A percentile compares a stretch with the other conserved stretches of the same genome.
phyloP scores from a whole-genome alignment of 1,139 yeast species.

The Entelexis sorbosivorans region DNA sequence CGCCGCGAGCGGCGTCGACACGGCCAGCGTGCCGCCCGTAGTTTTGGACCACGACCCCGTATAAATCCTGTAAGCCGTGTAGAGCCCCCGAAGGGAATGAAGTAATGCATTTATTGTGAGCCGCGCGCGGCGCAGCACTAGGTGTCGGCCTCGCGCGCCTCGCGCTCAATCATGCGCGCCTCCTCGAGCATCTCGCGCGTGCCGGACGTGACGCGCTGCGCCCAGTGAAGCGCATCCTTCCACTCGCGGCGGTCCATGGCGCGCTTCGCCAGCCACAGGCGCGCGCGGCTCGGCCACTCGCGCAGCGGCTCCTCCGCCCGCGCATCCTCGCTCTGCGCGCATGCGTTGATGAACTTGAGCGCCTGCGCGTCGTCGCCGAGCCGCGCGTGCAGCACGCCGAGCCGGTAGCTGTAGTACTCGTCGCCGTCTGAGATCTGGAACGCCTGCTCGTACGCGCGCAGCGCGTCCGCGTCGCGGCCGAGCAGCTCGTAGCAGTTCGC shows the following conservation, averaged over 20 bases:
- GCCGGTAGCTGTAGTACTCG: slow-evolving; percentile 47
- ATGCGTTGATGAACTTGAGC: slow-evolving; percentile 49
- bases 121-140: not conserved
- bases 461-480: slow-evolving; percentile 54
- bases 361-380: slow-evolving; percentile 25
- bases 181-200: slow-evolving; percentile 74
- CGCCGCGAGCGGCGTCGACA: slow-evolving; percentile 10
- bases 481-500: slow-evolving; percentile 83
- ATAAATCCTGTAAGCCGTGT: not conserved
- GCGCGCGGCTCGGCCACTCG: slow-evolving; percentile 71
- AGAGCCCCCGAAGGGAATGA: no score
- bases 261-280: slow-evolving; percentile 74
- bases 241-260: slow-evolving; percentile 50
- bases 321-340: slow-evolving; percentile 51
- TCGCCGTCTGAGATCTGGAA: slow-evolving; percentile 40
- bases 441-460: slow-evolving; percentile 45
- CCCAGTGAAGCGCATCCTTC: slow-evolving; percentile 61
- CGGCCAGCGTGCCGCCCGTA: slow-evolving; percentile 7
- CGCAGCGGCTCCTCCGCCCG: slow-evolving; percentile 31
- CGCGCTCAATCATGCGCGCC: slow-evolving; percentile 73
- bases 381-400: slow-evolving; percentile 57
- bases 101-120: no score
- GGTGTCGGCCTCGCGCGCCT: slow-evolving; percentile 26
- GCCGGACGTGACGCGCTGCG: slow-evolving; percentile 64
- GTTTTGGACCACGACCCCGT: not conserved